Evolutionary conservation across 2,329 filamentous ascomycete genomes (phyloP).

Genomic region (Ophioceras dolichostomum): DNA sequence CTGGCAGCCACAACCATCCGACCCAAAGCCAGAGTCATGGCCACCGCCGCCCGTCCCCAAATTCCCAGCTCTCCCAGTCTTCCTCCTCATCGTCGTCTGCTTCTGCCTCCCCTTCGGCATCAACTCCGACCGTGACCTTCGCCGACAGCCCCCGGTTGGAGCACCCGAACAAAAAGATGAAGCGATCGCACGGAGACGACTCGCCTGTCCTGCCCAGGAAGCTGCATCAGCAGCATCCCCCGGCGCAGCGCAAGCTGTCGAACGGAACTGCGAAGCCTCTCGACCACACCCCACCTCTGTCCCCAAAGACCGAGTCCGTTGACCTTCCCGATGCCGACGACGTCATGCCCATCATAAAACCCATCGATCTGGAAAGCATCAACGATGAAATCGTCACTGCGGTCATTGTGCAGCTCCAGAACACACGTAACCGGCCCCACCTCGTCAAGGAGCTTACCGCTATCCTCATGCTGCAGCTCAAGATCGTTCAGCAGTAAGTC

Average conservation of each 20-base stretch:
- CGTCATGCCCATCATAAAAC: slow-evolving; percentile 20
- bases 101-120: slow-evolving; percentile 17
- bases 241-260: slow-evolving; percentile 17
- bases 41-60: slow-evolving; percentile 16
- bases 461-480: slow-evolving; percentile 62
- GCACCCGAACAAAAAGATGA: slow-evolving; percentile 54
- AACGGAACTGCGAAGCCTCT: slow-evolving; percentile 24
- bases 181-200: slow-evolving; percentile 57
- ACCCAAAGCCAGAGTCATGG: no score
- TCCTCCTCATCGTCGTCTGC: slow-evolving; percentile 8
- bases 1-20: no score
- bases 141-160: slow-evolving; percentile 12
- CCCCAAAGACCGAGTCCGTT: slow-evolving; percentile 41
- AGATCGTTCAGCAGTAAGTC: slow-evolving; percentile 83
- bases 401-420: slow-evolving; percentile 77
- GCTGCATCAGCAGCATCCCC: slow-evolving; percentile 11
- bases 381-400: slow-evolving; percentile 93
- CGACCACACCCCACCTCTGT: slow-evolving; percentile 71
- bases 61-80: slow-evolving; percentile 14
- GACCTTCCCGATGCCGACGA: slow-evolving; percentile 26
- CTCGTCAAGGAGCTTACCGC: slow-evolving; percentile 86
- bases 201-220: slow-evolving; percentile 17
- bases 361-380: slow-evolving; percentile 71
- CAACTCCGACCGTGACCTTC: slow-evolving; percentile 15
- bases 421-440: slow-evolving; percentile 84